A percentile compares a stretch with the other conserved stretches of the same genome.
phyloP scores from a whole-genome alignment of 2,329 filamentous ascomycete species.

The Pezicula rhizophila region DNA sequence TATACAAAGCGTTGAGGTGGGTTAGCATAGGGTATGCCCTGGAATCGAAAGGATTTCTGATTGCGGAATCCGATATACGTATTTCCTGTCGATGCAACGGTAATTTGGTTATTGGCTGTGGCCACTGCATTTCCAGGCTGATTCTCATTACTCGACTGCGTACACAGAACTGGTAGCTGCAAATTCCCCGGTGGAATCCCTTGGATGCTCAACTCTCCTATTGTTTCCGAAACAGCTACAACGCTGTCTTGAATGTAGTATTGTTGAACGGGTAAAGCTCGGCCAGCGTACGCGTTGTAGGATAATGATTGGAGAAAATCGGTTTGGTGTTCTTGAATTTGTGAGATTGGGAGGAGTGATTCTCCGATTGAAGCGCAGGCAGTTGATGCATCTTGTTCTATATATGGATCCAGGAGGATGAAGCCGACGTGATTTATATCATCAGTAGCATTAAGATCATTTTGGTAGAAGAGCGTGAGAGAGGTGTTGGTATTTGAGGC shows the following conservation, averaged over 20 bases:
- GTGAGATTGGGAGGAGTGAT: constrained; percentile 35
- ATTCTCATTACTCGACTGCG: constrained; percentile 36
- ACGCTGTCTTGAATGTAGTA: constrained; percentile 38
- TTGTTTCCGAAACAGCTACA: constrained; percentile 29
- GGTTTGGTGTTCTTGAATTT: constrained; percentile 34
- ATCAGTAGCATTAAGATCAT: constrained; percentile 47
- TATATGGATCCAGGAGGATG: constrained; percentile 39
- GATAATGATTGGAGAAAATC: constrained; percentile 40
- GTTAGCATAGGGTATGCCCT: constrained; percentile 23
- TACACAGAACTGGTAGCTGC: constrained; percentile 42
- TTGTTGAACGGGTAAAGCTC: constrained; percentile 28
- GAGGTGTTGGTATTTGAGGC: constrained; percentile 34
- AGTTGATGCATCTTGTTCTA: constrained; percentile 29
- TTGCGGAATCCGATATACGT: constrained; percentile 45
- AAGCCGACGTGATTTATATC: constrained; percentile 46
- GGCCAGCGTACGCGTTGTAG: constrained; percentile 37
- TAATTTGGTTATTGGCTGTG: constrained; percentile 32
- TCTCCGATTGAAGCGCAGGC: constrained; percentile 44
- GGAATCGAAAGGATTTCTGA: constrained; percentile 41
- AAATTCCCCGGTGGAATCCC: constrained; percentile 22
- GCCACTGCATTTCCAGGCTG: constrained; percentile 27
- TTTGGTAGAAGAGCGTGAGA: constrained; percentile 45
- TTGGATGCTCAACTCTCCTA: constrained; percentile 29
- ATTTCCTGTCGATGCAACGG: constrained; percentile 35
- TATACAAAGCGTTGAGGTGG: constrained; percentile 24